Percentiles rank a stretch among this genome's conserved stretches.
These are phyloP conservation scores for Clarkia xantiana DNA, from an alignment of 345 rosid genomes.

Conservation along the genomic window DNA sequence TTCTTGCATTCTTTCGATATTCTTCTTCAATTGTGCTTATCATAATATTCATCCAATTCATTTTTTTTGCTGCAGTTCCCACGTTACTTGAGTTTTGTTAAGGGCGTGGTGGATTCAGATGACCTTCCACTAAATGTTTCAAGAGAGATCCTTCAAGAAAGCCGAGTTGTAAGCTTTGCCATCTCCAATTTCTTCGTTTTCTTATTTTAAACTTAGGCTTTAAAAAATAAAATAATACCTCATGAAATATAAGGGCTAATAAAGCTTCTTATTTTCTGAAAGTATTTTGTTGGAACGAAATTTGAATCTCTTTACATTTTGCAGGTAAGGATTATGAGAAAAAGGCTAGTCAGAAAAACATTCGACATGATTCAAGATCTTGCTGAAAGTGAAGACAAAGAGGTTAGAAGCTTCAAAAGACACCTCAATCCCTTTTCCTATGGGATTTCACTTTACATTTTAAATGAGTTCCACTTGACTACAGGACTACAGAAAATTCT, in stretches of 20 bases:
- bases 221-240: too few relatives aligned
- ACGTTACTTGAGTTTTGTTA: conserved; percentile 88
- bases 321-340: conserved; percentile 93
- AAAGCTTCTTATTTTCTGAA: background rate
- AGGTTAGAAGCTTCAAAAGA: conserved; percentile 28
- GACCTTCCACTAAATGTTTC: conserved; percentile 98
- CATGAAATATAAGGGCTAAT: too few relatives aligned
- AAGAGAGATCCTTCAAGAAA: conserved; percentile 94
- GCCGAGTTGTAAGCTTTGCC: conserved; percentile 44
- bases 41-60: background rate
- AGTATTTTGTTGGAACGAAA: background rate
- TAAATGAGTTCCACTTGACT: conserved; percentile 9
- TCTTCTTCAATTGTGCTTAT: background rate
- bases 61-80: conserved; percentile 50
- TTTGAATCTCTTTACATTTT: background rate
- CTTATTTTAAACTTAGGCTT: too few relatives aligned
- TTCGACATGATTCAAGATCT: conserved; percentile 95
- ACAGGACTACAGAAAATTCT: conserved; percentile 91
- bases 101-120: conserved; percentile 89
- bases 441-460: background rate
- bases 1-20: background rate
- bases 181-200: too few relatives aligned
- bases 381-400: conserved; percentile 72
- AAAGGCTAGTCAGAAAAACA: conserved; percentile 87
- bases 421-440: background rate